Evolutionary conservation across 306 rosid genomes (phyloP).

Genomic region (Hippophae tibetana): DNA sequence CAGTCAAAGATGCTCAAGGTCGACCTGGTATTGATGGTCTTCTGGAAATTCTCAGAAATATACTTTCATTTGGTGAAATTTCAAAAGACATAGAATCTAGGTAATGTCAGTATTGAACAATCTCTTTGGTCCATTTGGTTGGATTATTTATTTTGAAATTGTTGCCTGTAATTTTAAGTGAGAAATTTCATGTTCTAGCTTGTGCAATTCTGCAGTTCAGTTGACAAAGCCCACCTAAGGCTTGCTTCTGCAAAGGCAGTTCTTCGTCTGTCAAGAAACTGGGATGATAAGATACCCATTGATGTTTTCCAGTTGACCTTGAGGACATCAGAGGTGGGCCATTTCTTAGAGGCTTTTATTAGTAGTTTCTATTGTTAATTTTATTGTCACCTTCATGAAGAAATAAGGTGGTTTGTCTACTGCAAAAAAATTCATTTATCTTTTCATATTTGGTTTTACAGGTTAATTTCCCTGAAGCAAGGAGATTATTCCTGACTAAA

Average conservation of each 20-base stretch:
- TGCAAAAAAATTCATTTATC: slow-evolving; percentile 10
- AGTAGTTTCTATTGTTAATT: slow-evolving; percentile 4
- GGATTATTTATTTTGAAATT: slow-evolving; percentile 6
- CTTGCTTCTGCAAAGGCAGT: slow-evolving; percentile 95
- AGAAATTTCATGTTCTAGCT: slow-evolving; percentile 20
- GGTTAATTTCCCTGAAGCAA: slow-evolving; percentile 74
- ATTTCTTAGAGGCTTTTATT: slow-evolving; percentile 14
- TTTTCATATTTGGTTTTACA: slow-evolving; percentile 37
- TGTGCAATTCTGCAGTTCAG: slow-evolving; percentile 56
- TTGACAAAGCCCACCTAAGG: slow-evolving; percentile 82
- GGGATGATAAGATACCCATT: slow-evolving; percentile 88
- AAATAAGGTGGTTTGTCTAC: slow-evolving; percentile 9
- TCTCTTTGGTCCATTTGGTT: neutral
- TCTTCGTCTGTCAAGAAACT: slow-evolving; percentile 71
- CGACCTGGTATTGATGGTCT: slow-evolving; percentile 59
- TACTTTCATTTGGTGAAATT: slow-evolving; percentile 72
- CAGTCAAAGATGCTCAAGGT: slow-evolving; percentile 88
- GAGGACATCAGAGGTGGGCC: slow-evolving; percentile 65
- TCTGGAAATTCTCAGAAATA: slow-evolving; percentile 63
- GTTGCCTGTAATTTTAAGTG: slow-evolving; percentile 8
- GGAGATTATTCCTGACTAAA: slow-evolving; percentile 61
- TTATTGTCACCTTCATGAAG: slow-evolving; percentile 5
- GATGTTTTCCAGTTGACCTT: slow-evolving; percentile 72
- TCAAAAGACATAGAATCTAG: slow-evolving; percentile 70
- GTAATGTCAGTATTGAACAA: slow-evolving; percentile 27